phyloP scores from a whole-genome alignment of 2,329 filamentous ascomycete genomes.

The Lecanoromycetidae sp. region DNA sequence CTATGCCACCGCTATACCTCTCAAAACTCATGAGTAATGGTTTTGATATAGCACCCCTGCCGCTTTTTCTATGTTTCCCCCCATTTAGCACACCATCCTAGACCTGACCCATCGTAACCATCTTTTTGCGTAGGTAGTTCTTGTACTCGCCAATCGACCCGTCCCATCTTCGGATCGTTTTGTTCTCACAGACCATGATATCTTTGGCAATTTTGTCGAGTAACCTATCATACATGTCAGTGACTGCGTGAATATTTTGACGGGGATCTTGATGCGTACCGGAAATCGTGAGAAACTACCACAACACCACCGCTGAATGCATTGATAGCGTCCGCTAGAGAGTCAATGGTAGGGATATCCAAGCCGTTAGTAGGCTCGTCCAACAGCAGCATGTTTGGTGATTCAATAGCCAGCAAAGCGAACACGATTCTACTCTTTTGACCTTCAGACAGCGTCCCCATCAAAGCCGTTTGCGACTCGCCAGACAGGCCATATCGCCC shows the following conservation, averaged over 20 bases:
- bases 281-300: slow-evolving; percentile 97
- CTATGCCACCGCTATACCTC: neutral
- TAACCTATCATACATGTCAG: slow-evolving; percentile 45
- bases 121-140: slow-evolving; percentile 98
- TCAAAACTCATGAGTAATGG: neutral
- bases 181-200: slow-evolving; percentile 98
- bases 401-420: slow-evolving; percentile 84
- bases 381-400: slow-evolving; percentile 92
- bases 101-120: slow-evolving; percentile 77
- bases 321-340: slow-evolving; percentile 93
- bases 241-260: neutral
- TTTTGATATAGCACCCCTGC: too few relatives aligned
- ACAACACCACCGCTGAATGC: slow-evolving; percentile 92
- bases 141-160: slow-evolving; percentile 91
- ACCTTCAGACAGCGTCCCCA: slow-evolving; percentile 94
- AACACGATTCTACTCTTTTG: slow-evolving; percentile 98
- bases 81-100: too few relatives aligned
- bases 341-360: slow-evolving; percentile 97
- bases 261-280: slow-evolving; percentile 45
- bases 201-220: slow-evolving; percentile 99
- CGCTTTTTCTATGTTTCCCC: too few relatives aligned
- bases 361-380: slow-evolving; percentile 99
- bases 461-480: slow-evolving; percentile 88
- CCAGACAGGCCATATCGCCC: slow-evolving; percentile 88
- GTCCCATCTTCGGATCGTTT: slow-evolving; percentile 81